These are phyloP conservation scores for Colletotrichum chlorophyti DNA, from an alignment of 2,329 filamentous ascomycete species.

Conservation along the genomic window DNA sequence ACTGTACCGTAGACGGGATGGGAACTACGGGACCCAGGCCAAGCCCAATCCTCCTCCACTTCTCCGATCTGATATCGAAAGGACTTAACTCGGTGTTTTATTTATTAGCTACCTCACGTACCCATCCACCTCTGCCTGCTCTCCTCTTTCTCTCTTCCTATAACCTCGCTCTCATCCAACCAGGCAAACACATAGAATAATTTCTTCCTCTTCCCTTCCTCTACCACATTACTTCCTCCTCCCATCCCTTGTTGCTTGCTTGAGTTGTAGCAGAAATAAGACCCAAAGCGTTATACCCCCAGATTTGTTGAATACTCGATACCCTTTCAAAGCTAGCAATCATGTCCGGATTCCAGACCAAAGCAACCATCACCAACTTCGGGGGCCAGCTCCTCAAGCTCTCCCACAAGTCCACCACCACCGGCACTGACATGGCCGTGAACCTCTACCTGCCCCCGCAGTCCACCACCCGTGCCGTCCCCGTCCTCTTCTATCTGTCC, in stretches of 20 bases:
- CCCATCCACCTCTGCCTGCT: slow-evolving; percentile 2
- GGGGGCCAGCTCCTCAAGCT: slow-evolving; percentile 96
- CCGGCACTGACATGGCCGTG: slow-evolving; percentile 87
- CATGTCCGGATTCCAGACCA: slow-evolving; percentile 84
- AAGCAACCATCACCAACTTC: slow-evolving; percentile 87
- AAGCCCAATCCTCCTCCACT: slow-evolving; percentile 26
- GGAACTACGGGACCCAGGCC: background rate
- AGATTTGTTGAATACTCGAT: background rate
- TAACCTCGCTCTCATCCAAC: too few relatives aligned
- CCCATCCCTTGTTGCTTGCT: background rate
- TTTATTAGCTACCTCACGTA: slow-evolving; percentile 23
- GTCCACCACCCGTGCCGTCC: slow-evolving; percentile 66
- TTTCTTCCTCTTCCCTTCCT: background rate
- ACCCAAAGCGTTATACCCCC: slow-evolving; percentile 28
- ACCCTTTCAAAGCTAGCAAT: slow-evolving; percentile 8
- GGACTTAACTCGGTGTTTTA: slow-evolving; percentile 30
- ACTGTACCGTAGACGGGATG: too few relatives aligned
- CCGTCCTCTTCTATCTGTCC: slow-evolving; percentile 90
- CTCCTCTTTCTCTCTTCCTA: slow-evolving; percentile 19
- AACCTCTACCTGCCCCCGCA: slow-evolving; percentile 89
- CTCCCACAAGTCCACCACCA: slow-evolving; percentile 79
- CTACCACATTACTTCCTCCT: background rate
- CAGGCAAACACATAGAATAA: slow-evolving; percentile 27
- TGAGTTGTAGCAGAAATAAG: too few relatives aligned
- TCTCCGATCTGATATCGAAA: slow-evolving; percentile 27